A percentile compares a stretch with the other conserved stretches of the same genome.
Conservation (phyloP, 2,329 filamentous ascomycete genomes). For the Fusarium clavum region DNA sequence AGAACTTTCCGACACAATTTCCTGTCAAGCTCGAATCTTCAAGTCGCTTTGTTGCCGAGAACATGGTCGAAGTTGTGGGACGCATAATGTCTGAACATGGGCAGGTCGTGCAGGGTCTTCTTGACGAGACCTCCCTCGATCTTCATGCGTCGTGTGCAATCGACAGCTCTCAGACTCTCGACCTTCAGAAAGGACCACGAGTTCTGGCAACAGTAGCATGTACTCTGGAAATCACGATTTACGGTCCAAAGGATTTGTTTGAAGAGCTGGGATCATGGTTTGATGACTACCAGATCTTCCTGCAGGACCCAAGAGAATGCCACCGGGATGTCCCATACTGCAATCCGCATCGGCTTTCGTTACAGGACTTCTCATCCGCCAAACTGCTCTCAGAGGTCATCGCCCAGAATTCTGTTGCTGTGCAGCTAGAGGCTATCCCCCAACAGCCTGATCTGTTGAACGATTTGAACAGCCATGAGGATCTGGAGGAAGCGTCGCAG, state of each 20-base stretch:
- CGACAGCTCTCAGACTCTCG: neutral
- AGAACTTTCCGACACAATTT: neutral
- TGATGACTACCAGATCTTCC: constrained; percentile 47
- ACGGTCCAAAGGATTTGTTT: constrained; percentile 45
- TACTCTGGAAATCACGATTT: constrained; percentile 45
- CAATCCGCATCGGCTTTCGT: constrained; percentile 53
- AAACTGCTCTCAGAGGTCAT: constrained; percentile 7
- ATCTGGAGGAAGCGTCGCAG: constrained; percentile 48
- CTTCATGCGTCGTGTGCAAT: constrained; percentile 1
- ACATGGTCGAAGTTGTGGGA: neutral
- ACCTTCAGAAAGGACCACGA: neutral
- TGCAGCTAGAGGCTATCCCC: constrained; percentile 10
- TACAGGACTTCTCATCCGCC: neutral
- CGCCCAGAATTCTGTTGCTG: neutral
- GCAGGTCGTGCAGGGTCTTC: constrained; percentile 29
- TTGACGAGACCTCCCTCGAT: constrained; percentile 12
- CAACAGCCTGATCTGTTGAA: constrained; percentile 42
- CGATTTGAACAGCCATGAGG: constrained; percentile 38
- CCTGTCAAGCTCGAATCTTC: constrained; percentile 10
- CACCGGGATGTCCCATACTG: constrained; percentile 48
- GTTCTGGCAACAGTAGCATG: neutral
- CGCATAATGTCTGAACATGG: constrained; percentile 8
- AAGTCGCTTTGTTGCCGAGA: neutral
- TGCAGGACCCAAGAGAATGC: constrained; percentile 51
- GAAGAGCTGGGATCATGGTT: constrained; percentile 49